These are phyloP conservation scores for Penicillium crustosum DNA, from an alignment of 2,329 filamentous ascomycete genomes.

Conservation along the genomic window DNA sequence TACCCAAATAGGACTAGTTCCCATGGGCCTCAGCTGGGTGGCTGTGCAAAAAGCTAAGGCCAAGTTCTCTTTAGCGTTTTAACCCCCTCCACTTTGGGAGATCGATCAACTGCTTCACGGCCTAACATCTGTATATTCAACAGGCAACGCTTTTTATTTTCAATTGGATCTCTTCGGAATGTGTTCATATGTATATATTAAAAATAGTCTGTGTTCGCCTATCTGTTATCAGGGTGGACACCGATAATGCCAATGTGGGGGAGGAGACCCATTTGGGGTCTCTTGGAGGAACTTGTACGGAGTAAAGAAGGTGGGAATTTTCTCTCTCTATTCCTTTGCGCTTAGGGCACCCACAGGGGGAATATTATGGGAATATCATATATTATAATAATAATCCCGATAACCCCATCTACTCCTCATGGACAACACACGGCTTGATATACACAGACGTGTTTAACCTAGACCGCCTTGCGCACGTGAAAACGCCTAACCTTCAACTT, in stretches of 20 bases:
- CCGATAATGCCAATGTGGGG: conserved; percentile 17
- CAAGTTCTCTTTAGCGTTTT: conserved; percentile 1
- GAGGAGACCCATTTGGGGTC: conserved; percentile 14
- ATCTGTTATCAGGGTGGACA: conserved; percentile 23
- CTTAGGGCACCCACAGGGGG: conserved; percentile 8
- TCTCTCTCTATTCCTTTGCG: not conserved
- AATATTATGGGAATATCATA: not conserved
- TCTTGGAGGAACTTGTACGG: conserved; percentile 2
- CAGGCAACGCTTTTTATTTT: conserved; percentile 4
- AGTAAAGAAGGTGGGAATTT: conserved; percentile 1
- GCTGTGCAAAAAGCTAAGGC: conserved; percentile 28
- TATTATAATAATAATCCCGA: not conserved
- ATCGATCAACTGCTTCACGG: not conserved
- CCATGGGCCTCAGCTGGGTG: conserved; percentile 29
- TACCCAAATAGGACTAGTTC: conserved; percentile 17
- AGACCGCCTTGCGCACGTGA: conserved; percentile 32
- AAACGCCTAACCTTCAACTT: conserved; percentile 15
- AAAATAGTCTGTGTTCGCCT: conserved; percentile 11
- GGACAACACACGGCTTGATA: not conserved
- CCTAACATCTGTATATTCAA: not conserved
- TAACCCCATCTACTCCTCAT: not conserved
- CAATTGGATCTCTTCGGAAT: not conserved
- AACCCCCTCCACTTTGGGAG: conserved; percentile 9
- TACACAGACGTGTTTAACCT: conserved; percentile 6
- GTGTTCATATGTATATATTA: not conserved